Percentiles rank a stretch among this genome's conserved stretches.
Evolutionary conservation across 2,329 filamentous ascomycete species (phyloP).

Genomic region (Chaetomium olivaceum): DNA sequence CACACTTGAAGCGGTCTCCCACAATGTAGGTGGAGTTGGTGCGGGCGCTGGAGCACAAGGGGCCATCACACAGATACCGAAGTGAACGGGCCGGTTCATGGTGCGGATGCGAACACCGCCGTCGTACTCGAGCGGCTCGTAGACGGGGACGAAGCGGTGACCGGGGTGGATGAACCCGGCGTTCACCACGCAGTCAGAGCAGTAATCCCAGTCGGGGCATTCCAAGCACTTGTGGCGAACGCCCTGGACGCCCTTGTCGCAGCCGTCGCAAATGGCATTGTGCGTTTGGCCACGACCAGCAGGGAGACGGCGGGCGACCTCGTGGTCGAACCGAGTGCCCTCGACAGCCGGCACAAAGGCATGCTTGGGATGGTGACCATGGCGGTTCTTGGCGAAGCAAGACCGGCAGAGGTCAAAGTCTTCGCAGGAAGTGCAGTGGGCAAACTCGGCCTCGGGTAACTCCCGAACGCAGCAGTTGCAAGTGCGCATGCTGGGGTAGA

Average conservation of each 20-base stretch:
- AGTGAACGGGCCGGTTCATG: constrained; percentile 59
- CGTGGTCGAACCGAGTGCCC: constrained; percentile 59
- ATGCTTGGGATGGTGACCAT: constrained; percentile 91
- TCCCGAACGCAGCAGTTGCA: constrained; percentile 70
- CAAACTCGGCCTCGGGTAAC: constrained; percentile 74
- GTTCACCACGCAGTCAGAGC: constrained; percentile 69
- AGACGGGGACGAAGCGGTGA: constrained; percentile 88
- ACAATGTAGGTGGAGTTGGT: constrained; percentile 67
- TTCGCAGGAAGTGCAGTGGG: constrained; percentile 80
- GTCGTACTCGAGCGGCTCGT: constrained; percentile 61
- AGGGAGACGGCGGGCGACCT: constrained; percentile 67
- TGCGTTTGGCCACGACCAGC: constrained; percentile 81
- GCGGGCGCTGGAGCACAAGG: constrained; percentile 63
- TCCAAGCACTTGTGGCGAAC: constrained; percentile 95
- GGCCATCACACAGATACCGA: constrained; percentile 94
- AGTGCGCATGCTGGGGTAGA: constrained; percentile 56
- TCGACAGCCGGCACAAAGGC: constrained; percentile 69
- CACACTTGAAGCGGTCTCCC: constrained; percentile 93
- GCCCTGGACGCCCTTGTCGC: constrained; percentile 83
- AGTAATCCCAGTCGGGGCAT: constrained; percentile 98
- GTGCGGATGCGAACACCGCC: constrained; percentile 43
- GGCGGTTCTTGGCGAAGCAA: constrained; percentile 74
- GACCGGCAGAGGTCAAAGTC: constrained; percentile 89
- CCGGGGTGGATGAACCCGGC: constrained; percentile 70
- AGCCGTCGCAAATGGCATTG: constrained; percentile 91